Base-by-base conservation (phyloP, 768 basidiomycete species). In the Ephemerocybe angulata region DNA sequence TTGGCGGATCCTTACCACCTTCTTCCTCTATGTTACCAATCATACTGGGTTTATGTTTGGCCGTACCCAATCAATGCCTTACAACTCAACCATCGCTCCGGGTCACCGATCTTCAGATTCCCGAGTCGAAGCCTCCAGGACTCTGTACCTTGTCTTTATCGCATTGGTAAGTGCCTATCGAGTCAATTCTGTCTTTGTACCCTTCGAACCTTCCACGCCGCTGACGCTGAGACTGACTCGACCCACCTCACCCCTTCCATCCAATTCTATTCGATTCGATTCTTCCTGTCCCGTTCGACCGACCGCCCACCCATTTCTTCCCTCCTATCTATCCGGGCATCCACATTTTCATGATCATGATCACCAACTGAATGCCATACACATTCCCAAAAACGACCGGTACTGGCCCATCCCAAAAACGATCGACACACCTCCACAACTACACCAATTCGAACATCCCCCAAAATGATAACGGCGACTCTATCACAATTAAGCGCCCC, bases 401-500 rank as follows among this genome's bases (percentile, higher is more conserved):
- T n/a, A n/a, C n/a, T n/a, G n/a, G n/a, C n/a, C n/a, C n/a, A n/a
- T n/a, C n/a, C n/a, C n/a, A n/a, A n/a, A n/a, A n/a, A n/a, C n/a
- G n/a, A n/a, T n/a, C n/a, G n/a, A n/a, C 13, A 37, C 35, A 37
- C 35, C 35, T n/a, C 35, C n/a, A n/a, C 35, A 2, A 37, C 35
- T 37, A 37, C 35, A 12, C n/a, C 35, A n/a, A 12, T 37, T 37
- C n/a, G 12, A 12, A n/a, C 12, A 12, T 37, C 19, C 22, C 12
- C 17, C 12, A 13, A n/a, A n/a, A 22, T 15, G 22, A 2, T 3
- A 10, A 2, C 1, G 10, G 2, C 10, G 11, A n/a, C 22, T 49
- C 27, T 46, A 28, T 10, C 44, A 25, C 10, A 41, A 28, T 37
- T 15, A 59, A 88, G 85, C 72, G 10, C 80, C 81, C 31, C 64